Evolutionary conservation across 352 stramenopile genomes (phyloP).

Genomic region (Phytophthora agathidicida): DNA sequence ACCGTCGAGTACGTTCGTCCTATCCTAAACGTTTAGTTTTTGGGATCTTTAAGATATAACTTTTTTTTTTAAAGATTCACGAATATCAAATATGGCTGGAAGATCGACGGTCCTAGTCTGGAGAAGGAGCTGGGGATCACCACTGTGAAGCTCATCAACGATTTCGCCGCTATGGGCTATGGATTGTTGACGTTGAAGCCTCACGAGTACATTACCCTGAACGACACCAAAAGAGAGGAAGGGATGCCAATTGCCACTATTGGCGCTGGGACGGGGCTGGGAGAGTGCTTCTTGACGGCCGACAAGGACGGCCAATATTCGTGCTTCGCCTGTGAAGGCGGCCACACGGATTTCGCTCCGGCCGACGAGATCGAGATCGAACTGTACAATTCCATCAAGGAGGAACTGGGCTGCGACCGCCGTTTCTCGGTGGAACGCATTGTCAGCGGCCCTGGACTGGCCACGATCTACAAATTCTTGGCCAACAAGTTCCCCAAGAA

Average conservation of each 20-base stretch:
- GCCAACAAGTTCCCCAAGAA: constrained; percentile 90
- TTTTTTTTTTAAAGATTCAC: constrained; percentile 75
- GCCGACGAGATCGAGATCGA: constrained; percentile 88
- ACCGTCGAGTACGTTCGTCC: constrained; percentile 62
- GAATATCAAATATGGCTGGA: constrained; percentile 93
- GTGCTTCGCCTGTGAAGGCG: constrained; percentile 93
- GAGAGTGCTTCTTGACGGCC: constrained; percentile 96
- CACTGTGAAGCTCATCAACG: constrained; percentile 94
- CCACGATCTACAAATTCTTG: constrained; percentile 97
- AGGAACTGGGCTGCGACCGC: constrained; percentile 83
- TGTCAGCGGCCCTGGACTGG: constrained; percentile 94
- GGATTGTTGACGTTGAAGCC: constrained; percentile 95
- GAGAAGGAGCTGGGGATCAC: constrained; percentile 85
- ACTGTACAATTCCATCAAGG: constrained; percentile 83
- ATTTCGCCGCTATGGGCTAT: constrained; percentile 98
- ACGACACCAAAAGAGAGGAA: constrained; percentile 72
- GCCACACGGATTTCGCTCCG: constrained; percentile 96
- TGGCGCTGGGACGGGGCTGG: constrained; percentile 96
- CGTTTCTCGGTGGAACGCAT: constrained; percentile 97
- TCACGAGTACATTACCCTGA: constrained; percentile 92
- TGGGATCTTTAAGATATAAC: constrained; percentile 6
- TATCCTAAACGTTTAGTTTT: constrained; percentile 1
- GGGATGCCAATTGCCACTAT: constrained; percentile 94
- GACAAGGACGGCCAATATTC: constrained; percentile 88
- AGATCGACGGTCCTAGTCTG: constrained; percentile 85